Evolutionary conservation across 345 rosid genomes (phyloP).

Genomic region (Hirschfeldia incana): DNA sequence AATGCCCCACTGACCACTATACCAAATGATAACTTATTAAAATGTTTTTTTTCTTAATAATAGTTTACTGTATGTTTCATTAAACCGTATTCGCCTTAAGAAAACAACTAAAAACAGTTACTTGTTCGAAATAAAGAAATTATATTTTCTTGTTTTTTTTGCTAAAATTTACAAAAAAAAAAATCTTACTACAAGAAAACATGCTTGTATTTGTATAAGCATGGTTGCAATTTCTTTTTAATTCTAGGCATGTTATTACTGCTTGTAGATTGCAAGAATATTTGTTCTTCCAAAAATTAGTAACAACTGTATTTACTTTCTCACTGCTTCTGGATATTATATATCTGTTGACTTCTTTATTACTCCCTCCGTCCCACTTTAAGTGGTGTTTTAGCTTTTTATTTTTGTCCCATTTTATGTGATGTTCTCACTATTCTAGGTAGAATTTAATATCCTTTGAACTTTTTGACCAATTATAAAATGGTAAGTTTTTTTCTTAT

Average conservation of each 20-base stretch:
- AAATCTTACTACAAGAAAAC: too few relatives aligned
- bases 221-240: neutral
- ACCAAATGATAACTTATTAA: neutral
- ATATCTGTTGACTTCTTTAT: slow-evolving; percentile 15
- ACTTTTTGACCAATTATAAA: too few relatives aligned
- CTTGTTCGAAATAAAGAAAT: neutral
- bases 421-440: too few relatives aligned
- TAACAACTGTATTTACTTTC: neutral
- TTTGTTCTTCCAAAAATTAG: neutral
- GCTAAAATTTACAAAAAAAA: too few relatives aligned
- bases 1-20: neutral
- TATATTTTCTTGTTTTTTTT: neutral
- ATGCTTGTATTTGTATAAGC: neutral
- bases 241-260: neutral
- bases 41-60: neutral
- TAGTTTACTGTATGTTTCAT: neutral
- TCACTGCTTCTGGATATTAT: neutral
- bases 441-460: too few relatives aligned
- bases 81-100: neutral
- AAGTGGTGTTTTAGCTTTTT: too few relatives aligned
- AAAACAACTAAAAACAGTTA: neutral
- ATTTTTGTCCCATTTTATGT: too few relatives aligned
- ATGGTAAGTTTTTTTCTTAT: too few relatives aligned
- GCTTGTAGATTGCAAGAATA: slow-evolving; percentile 20
- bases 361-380: too few relatives aligned